Base-by-base conservation (phyloP, 257 asterid genomes). In the Solanum lycopersicoides region DNA sequence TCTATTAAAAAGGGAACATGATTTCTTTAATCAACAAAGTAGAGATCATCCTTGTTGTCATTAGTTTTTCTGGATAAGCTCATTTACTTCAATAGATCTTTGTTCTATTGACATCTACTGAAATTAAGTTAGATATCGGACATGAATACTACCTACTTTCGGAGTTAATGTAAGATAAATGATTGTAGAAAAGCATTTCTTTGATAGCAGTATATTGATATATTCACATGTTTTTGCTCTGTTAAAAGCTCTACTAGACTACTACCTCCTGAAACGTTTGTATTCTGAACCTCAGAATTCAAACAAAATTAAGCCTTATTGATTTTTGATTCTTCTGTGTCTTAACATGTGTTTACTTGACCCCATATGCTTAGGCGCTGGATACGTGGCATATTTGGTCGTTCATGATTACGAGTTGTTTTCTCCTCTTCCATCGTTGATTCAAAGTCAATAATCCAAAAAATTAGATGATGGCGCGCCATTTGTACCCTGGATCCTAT, bases 381-480 rank as follows among this genome's bases (percentile, higher is more conserved):
- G 98, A 85, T 95, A 85, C 94, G 95, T 88, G 98, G 94, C 88
- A 86, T 92, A 87, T 93, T 95, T 93, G 88, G 88, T 88, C 88
- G 89, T 89, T 86, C 73, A 42, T 87, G 93, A 87, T 87, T 66
- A 53, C 65, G 35, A 87, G 87, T 32, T 65, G 59, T 86, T 76
- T 84, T 34, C 35, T 83, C 75, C 79, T 56, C 3, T 28, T 37
- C 20, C 34, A 34, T 85, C 14, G 7, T 63, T 35, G 63, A 35
- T 86, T 66, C 88, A 73, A 50, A 79, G 65, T 10, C 11, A 18
- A 30, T 60, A 37, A 10, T 65, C 50, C 75, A 60, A 12, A 56
- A 56, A 23, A 3, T 23, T 39, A 83, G 60, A 73, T 5, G 39
- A 77, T 77, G 83, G 39, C 84, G 25, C 18, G 23, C 18, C 77